A percentile compares a stretch with the other conserved stretches of the same genome.
phyloP scores from a whole-genome alignment of 768 basidiomycete genomes.

The Auriscalpium orientale region DNA sequence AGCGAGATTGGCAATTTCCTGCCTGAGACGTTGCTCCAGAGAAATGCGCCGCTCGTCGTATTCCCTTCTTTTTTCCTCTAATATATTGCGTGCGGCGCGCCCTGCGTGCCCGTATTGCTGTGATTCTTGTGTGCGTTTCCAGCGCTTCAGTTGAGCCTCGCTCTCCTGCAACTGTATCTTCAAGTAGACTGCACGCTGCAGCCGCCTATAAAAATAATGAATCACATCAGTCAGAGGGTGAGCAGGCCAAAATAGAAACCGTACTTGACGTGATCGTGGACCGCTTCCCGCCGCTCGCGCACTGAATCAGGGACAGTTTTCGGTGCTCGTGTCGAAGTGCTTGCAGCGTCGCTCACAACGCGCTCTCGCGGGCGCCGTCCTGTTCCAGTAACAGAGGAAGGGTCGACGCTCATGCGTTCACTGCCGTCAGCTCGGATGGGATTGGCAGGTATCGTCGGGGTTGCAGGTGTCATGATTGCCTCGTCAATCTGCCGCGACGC shows the following conservation, averaged over 20 bases:
- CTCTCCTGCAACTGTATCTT: neutral
- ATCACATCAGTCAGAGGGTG: neutral
- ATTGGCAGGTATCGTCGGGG: neutral
- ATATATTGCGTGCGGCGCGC: neutral
- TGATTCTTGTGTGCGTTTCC: neutral
- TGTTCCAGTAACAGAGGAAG: neutral
- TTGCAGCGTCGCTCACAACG: neutral
- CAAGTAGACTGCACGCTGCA: neutral
- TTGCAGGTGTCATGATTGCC: neutral
- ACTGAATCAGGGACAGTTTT: neutral
- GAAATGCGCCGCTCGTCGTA: neutral
- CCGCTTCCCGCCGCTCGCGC: neutral
- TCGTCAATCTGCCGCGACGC: neutral
- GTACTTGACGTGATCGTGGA: neutral
- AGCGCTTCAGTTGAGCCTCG: neutral
- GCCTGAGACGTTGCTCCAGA: neutral
- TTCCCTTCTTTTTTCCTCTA: neutral
- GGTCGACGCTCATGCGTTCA: neutral
- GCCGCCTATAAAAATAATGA: neutral
- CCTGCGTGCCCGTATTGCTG: neutral
- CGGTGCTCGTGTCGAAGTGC: neutral
- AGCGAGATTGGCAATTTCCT: neutral
- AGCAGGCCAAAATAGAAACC: neutral
- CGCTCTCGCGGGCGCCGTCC: neutral
- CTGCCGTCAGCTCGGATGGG: neutral